Evolutionary conservation across 2,329 filamentous ascomycete species (phyloP).

Genomic region (Zalaria obscura): DNA sequence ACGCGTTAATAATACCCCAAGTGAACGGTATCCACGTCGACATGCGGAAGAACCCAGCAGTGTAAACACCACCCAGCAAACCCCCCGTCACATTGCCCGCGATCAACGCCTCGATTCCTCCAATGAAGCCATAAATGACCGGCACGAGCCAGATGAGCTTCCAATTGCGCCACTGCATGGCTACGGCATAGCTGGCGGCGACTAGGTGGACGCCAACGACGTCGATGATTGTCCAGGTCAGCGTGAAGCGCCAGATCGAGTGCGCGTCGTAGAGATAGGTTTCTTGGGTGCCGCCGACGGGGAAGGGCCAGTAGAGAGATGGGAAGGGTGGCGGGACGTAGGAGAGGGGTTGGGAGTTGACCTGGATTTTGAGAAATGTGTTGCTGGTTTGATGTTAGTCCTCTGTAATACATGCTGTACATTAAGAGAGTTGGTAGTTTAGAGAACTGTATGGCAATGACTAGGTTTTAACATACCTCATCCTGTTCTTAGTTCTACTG

Average conservation of each 20-base stretch:
- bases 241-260: constrained; percentile 78
- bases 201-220: constrained; percentile 62
- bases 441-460: too few relatives aligned
- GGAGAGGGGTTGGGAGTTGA: constrained; percentile 34
- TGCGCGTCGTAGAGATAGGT: constrained; percentile 56
- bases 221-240: constrained; percentile 73
- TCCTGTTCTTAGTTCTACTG: too few relatives aligned
- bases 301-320: constrained; percentile 63
- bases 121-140: constrained; percentile 54
- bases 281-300: constrained; percentile 39
- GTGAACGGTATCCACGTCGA: constrained; percentile 88
- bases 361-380: constrained; percentile 28
- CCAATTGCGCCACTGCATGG: constrained; percentile 49
- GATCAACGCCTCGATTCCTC: constrained; percentile 61
- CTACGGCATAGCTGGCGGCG: constrained; percentile 56
- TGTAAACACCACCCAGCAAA: constrained; percentile 70
- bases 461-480: too few relatives aligned
- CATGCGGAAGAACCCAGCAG: constrained; percentile 74
- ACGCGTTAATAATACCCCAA: constrained; percentile 73
- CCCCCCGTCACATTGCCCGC: constrained; percentile 71
- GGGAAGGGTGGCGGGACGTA: constrained; percentile 65
- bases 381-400: too few relatives aligned
- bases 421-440: too few relatives aligned
- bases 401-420: too few relatives aligned
- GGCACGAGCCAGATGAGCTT: constrained; percentile 56